These are phyloP conservation scores for Nothophytophthora sp. DNA, from an alignment of 352 stramenopile genomes.

Conservation along the genomic window DNA sequence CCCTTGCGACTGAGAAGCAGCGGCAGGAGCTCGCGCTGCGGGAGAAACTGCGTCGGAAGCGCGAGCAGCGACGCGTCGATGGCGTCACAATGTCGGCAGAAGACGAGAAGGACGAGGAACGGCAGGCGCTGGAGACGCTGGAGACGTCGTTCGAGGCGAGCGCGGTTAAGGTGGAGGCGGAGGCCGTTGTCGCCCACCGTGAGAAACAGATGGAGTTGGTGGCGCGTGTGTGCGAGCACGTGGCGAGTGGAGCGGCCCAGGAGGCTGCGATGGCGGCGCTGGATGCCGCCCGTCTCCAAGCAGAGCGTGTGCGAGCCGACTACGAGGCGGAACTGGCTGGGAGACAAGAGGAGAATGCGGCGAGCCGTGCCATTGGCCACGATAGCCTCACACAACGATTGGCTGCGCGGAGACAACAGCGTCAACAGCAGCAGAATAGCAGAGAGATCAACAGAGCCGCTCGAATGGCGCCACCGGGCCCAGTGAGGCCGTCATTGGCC, in stretches of 20 bases:
- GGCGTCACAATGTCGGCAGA: slow-evolving; percentile 1
- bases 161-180: slow-evolving; percentile 9
- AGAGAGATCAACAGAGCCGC: background rate
- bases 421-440: slow-evolving; percentile 5
- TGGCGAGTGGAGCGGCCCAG: slow-evolving; percentile 13
- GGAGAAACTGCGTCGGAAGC: slow-evolving; percentile 29
- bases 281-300: slow-evolving; percentile 22
- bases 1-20: slow-evolving; percentile 24
- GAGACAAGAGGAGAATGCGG: slow-evolving; percentile 7
- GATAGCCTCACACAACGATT: slow-evolving; percentile 20
- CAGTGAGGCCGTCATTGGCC: too few relatives aligned
- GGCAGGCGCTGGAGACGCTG: slow-evolving; percentile 8
- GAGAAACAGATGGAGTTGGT: slow-evolving; percentile 20
- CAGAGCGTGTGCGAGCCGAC: slow-evolving; percentile 22
- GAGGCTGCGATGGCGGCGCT: slow-evolving; percentile 16
- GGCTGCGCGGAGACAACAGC: slow-evolving; percentile 16
- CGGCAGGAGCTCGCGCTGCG: slow-evolving; percentile 22
- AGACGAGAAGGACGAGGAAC: slow-evolving; percentile 7
- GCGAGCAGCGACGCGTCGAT: slow-evolving; percentile 11
- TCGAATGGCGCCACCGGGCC: background rate
- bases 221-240: slow-evolving; percentile 15
- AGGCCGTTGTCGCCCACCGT: slow-evolving; percentile 4
- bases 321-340: slow-evolving; percentile 18
- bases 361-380: slow-evolving; percentile 3
- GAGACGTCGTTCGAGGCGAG: slow-evolving; percentile 18